Percentiles rank a stretch among this genome's conserved stretches.
Conservation (phyloP, 1,139 yeast species). For the Suhomyces terraborum region DNA sequence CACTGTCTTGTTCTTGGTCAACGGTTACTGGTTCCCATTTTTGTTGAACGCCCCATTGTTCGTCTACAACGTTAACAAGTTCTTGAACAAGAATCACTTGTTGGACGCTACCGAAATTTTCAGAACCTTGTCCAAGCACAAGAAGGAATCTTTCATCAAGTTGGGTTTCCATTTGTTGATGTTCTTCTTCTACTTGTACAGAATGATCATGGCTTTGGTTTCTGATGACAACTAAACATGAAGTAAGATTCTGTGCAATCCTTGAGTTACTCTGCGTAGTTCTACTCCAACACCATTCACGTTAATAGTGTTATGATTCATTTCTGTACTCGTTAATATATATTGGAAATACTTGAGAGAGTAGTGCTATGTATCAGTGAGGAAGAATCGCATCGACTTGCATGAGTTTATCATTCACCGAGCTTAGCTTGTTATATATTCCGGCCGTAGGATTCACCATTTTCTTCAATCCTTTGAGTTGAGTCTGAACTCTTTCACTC, state of each 20-base stretch:
- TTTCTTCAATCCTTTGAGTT: constrained; percentile 18
- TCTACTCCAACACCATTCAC: constrained; percentile 1
- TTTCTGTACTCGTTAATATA: constrained; percentile 3
- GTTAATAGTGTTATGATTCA: neutral
- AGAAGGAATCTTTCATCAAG: constrained; percentile 88
- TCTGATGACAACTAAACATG: constrained; percentile 49
- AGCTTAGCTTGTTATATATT: constrained; percentile 34
- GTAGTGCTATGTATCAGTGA: neutral
- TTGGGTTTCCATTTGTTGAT: constrained; percentile 87
- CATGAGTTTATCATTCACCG: constrained; percentile 36
- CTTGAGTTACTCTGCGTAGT: neutral
- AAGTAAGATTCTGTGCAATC: neutral
- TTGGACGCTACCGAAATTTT: constrained; percentile 98
- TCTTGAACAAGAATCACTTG: constrained; percentile 74
- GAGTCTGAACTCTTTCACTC: constrained; percentile 15
- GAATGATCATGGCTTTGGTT: constrained; percentile 95
- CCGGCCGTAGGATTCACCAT: constrained; percentile 46
- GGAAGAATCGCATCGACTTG: constrained; percentile 21
- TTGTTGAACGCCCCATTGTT: constrained; percentile 82
- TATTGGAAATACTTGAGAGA: constrained; percentile 2
- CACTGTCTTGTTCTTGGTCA: constrained; percentile 70
- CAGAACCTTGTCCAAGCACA: constrained; percentile 89
- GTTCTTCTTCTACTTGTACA: constrained; percentile 94
- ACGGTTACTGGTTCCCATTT: constrained; percentile 93
- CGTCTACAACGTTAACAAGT: constrained; percentile 78